Evolutionary conservation across 257 asterid species (phyloP).

Genomic region (Schizonepeta tenuifolia): DNA sequence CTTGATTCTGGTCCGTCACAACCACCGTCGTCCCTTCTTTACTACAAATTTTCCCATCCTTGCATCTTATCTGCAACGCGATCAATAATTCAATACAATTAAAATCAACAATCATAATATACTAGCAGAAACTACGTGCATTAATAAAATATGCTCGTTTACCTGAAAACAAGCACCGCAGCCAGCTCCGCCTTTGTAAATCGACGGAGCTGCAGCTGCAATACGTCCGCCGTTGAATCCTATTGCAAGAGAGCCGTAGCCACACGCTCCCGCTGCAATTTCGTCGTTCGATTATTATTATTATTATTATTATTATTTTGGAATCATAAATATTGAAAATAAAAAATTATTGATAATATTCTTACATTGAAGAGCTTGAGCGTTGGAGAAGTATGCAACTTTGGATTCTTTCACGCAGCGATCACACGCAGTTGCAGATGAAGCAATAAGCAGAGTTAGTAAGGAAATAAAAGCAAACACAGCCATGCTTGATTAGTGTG

Average conservation of each 20-base stretch:
- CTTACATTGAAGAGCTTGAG: conserved; percentile 63
- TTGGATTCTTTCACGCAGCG: conserved; percentile 63
- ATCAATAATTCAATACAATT: background rate
- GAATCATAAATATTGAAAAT: too few species aligned
- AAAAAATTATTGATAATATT: background rate
- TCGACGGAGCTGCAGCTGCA: conserved; percentile 70
- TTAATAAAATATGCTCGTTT: background rate
- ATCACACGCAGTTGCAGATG: conserved; percentile 66
- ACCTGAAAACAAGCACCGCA: conserved; percentile 96
- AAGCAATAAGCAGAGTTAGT: conserved; percentile 38
- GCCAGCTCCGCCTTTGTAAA: conserved; percentile 72
- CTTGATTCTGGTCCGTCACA: conserved; percentile 56
- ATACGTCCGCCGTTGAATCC: conserved; percentile 58
- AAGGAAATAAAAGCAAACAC: conserved; percentile 28
- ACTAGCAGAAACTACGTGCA: background rate
- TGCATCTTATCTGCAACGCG: conserved; percentile 67
- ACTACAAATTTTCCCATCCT: conserved; percentile 48
- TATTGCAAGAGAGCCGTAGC: conserved; percentile 65
- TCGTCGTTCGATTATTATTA: background rate
- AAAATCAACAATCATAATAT: background rate
- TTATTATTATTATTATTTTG: too few species aligned
- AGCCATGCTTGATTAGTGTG: background rate
- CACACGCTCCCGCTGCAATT: conserved; percentile 82
- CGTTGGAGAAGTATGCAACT: conserved; percentile 56
- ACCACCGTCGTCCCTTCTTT: conserved; percentile 53